Conservation (phyloP, 306 rosid species). For the Rosa chinensis region DNA sequence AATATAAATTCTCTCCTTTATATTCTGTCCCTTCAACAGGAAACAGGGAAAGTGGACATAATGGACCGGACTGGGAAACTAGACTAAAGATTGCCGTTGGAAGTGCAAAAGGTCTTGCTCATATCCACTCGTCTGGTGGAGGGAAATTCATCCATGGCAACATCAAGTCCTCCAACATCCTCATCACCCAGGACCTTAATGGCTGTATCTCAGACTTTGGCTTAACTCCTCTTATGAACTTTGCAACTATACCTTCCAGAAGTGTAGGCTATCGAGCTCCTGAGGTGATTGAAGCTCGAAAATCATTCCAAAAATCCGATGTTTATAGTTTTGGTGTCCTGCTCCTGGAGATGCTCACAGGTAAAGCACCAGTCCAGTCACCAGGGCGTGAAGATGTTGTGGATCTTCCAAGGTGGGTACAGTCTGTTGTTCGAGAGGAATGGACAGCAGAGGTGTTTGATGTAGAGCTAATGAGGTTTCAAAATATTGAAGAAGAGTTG, state of each 20-base stretch:
- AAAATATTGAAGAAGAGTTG: conserved; percentile 82
- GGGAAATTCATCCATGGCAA: conserved; percentile 80
- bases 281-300: conserved; percentile 59
- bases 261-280: conserved; percentile 78
- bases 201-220: conserved; percentile 85
- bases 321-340: conserved; percentile 81
- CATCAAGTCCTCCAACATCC: conserved; percentile 81
- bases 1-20: neutral
- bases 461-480: conserved; percentile 68
- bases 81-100: conserved; percentile 75
- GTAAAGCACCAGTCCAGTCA: conserved; percentile 69
- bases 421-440: conserved; percentile 83
- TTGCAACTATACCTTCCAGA: conserved; percentile 43
- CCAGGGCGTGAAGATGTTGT: conserved; percentile 66
- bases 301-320: conserved; percentile 67
- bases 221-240: conserved; percentile 57
- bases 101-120: conserved; percentile 77
- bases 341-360: conserved; percentile 89
- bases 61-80: conserved; percentile 76
- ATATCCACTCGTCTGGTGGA: conserved; percentile 73
- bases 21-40: conserved; percentile 43
- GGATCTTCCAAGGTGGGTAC: conserved; percentile 95
- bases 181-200: conserved; percentile 55
- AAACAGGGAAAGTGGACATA: conserved; percentile 52
- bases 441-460: conserved; percentile 99